Evolutionary conservation across 1,139 yeast genomes (phyloP).

Genomic region (Geotrichum histeridarum): DNA sequence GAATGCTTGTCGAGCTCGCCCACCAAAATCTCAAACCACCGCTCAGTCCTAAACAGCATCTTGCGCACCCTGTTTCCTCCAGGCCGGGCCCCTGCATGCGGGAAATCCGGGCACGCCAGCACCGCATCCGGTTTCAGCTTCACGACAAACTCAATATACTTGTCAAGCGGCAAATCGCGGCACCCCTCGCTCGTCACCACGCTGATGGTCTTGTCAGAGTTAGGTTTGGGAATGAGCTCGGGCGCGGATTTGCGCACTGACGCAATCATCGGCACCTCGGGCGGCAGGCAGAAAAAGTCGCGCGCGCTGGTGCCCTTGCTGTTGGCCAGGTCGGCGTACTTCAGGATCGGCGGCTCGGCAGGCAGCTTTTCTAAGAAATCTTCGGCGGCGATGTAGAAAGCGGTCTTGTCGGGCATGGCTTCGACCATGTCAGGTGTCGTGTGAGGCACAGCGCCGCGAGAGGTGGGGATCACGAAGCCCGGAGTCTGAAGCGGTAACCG

Average conservation of each 20-base stretch:
- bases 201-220: constrained; percentile 32
- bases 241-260: constrained; percentile 33
- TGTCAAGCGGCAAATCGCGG: constrained; percentile 30
- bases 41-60: constrained; percentile 35
- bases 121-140: constrained; percentile 33
- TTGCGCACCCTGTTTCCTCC: constrained; percentile 38
- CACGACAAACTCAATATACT: constrained; percentile 26
- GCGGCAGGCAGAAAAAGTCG: constrained; percentile 27
- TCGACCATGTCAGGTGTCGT: constrained; percentile 39
- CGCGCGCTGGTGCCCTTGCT: constrained; percentile 16
- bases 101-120: constrained; percentile 35
- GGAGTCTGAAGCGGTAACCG: constrained; percentile 31
- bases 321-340: constrained; percentile 13
- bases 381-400: constrained; percentile 21
- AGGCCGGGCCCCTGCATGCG: constrained; percentile 32
- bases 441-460: constrained; percentile 41
- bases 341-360: constrained; percentile 22
- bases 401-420: constrained; percentile 22
- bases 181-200: constrained; percentile 40
- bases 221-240: constrained; percentile 35
- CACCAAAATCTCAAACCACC: constrained; percentile 33
- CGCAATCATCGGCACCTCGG: constrained; percentile 27
- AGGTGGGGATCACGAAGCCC: constrained; percentile 34
- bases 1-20: constrained; percentile 4
- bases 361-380: constrained; percentile 29